These are phyloP conservation scores for Gamarada debralockiae DNA, from an alignment of 495 filamentous ascomycete genomes.

Conservation along the genomic window DNA sequence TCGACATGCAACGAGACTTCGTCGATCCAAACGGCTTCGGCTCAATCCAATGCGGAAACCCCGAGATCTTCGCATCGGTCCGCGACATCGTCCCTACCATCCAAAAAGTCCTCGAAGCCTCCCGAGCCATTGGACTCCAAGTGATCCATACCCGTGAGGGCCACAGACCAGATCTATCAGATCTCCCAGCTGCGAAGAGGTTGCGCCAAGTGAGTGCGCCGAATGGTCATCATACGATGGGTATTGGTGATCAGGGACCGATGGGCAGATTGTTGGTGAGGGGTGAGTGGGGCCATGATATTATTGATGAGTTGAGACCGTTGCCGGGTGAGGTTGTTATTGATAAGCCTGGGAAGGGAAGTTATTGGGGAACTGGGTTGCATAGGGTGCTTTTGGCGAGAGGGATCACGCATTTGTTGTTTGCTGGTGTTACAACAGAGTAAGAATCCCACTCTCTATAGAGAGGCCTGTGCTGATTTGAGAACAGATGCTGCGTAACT, in stretches of 20 bases:
- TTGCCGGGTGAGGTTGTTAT: conserved; percentile 57
- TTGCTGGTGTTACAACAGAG: conserved; percentile 52
- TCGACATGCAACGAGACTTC: conserved; percentile 74
- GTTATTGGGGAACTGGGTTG: conserved; percentile 23
- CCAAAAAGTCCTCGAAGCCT: conserved; percentile 52
- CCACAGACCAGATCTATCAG: conserved; percentile 58
- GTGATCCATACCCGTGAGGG: conserved; percentile 69
- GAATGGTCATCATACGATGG: conserved; percentile 43
- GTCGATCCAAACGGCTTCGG: conserved; percentile 28
- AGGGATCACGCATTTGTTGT: conserved; percentile 63
- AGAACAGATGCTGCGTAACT: conserved; percentile 61
- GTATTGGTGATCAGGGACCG: conserved; percentile 59
- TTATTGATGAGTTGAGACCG: conserved; percentile 57
- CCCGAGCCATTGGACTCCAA: conserved; percentile 54
- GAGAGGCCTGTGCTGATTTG: conserved; percentile 33
- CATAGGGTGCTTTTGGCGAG: conserved; percentile 23
- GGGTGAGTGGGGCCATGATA: conserved; percentile 62
- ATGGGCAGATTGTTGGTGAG: conserved; percentile 63
- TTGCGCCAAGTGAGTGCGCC: conserved; percentile 47
- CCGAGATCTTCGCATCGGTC: conserved; percentile 30
- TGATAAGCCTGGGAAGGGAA: conserved; percentile 57
- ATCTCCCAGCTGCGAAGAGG: conserved; percentile 50
- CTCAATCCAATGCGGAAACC: conserved; percentile 23
- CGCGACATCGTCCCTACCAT: conserved; percentile 54
- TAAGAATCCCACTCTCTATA: conserved; percentile 22